Evolutionary conservation across 305 asterid species (phyloP).

Genomic region (Nicotiana rustica): DNA sequence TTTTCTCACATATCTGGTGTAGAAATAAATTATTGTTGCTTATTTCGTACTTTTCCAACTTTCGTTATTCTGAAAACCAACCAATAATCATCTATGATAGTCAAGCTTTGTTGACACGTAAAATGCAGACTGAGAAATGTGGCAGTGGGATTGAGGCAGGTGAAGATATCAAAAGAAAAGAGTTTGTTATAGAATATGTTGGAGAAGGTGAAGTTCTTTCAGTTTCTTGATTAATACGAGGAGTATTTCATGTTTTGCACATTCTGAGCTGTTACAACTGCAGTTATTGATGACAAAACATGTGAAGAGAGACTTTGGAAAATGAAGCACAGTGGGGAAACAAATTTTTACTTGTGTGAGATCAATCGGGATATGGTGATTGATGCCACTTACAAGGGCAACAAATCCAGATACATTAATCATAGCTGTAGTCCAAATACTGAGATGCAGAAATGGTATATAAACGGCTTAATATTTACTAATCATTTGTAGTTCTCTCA

Average conservation of each 20-base stretch:
- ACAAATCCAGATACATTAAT: conserved; percentile 95
- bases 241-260: not conserved
- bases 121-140: conserved; percentile 93
- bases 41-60: not conserved
- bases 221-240: conserved; percentile 4
- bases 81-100: conserved; percentile 10
- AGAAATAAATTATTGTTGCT: not conserved
- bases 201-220: conserved; percentile 80
- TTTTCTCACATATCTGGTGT: not conserved
- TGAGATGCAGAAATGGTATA: conserved; percentile 97
- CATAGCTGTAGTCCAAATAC: conserved; percentile 98
- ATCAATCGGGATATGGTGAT: conserved; percentile 95
- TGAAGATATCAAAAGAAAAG: conserved; percentile 88
- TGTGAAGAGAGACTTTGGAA: conserved; percentile 99
- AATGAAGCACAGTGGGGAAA: conserved; percentile 92
- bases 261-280: conserved; percentile 37
- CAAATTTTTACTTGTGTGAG: conserved; percentile 94
- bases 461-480: conserved; percentile 37
- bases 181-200: conserved; percentile 93
- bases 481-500: conserved; percentile 20
- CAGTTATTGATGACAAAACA: conserved; percentile 96
- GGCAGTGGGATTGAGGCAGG: conserved; percentile 94
- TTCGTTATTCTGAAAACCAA: conserved; percentile 17
- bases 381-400: conserved; percentile 98
- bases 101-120: conserved; percentile 29